These are phyloP conservation scores for Ajuga chamaepitys DNA, from an alignment of 257 asterid species.

Conservation along the genomic window DNA sequence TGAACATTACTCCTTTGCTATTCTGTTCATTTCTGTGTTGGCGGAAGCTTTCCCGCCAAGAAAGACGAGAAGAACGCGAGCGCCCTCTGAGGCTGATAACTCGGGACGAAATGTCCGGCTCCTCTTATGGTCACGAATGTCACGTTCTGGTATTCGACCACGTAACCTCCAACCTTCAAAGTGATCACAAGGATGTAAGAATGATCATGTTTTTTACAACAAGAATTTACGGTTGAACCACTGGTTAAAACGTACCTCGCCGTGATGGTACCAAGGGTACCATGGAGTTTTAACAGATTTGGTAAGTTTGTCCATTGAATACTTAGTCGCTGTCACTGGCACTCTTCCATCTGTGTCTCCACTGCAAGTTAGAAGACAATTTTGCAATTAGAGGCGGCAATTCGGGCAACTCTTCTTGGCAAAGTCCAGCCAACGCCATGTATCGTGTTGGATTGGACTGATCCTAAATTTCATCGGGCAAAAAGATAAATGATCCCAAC, in stretches of 20 bases:
- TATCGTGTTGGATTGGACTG: too few relatives aligned
- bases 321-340: constrained; percentile 37
- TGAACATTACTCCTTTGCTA: background rate
- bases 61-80: constrained; percentile 37
- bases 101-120: constrained; percentile 52
- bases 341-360: constrained; percentile 37
- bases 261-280: constrained; percentile 44
- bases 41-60: constrained; percentile 46
- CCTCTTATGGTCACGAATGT: constrained; percentile 51
- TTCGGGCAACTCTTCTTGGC: too few relatives aligned
- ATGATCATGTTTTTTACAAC: background rate
- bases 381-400: too few relatives aligned
- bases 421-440: too few relatives aligned
- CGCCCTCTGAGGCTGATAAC: constrained; percentile 48
- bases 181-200: background rate
- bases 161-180: constrained; percentile 55
- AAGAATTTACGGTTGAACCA: background rate
- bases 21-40: background rate
- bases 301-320: constrained; percentile 27
- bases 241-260: constrained; percentile 24
- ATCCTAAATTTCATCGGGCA: too few relatives aligned
- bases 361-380: too few relatives aligned
- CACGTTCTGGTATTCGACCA: constrained; percentile 37
- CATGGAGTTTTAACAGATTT: constrained; percentile 34
- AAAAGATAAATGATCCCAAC: too few relatives aligned